phyloP scores from a whole-genome alignment of 148 eudicot genomes.

The Suaeda aralocaspica region DNA sequence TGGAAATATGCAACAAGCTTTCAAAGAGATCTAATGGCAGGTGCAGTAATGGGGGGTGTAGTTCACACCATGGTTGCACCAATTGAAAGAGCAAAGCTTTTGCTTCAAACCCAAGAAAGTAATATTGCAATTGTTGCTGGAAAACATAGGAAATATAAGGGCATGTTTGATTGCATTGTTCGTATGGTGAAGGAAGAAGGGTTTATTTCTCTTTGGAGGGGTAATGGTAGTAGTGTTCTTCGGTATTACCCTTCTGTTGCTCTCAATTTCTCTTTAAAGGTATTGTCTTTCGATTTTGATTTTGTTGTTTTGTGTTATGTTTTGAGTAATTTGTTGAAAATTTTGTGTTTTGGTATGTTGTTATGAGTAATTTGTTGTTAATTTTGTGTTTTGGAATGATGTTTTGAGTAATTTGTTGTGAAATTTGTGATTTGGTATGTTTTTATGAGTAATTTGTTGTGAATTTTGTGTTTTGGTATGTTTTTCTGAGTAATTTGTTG shows the following conservation, averaged over 20 bases:
- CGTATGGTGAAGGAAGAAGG: conserved; percentile 74
- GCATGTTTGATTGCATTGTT: conserved; percentile 75
- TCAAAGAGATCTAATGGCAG: conserved; percentile 83
- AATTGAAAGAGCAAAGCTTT: conserved; percentile 83
- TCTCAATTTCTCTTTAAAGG: conserved; percentile 97
- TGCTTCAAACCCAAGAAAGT: conserved; percentile 90
- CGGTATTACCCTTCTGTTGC: conserved; percentile 97
- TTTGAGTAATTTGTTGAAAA: neutral
- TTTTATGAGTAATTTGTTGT: neutral
- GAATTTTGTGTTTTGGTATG: neutral
- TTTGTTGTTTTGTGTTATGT: neutral
- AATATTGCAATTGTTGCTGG: conserved; percentile 64
- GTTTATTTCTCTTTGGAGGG: conserved; percentile 79
- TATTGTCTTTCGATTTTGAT: conserved; percentile 11
- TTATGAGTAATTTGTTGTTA: neutral
- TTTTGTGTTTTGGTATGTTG: neutral
- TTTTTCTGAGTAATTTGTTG: neutral
- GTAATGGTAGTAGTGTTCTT: conserved; percentile 87
- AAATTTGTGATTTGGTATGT: neutral
- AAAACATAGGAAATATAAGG: conserved; percentile 69
- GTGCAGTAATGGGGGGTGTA: conserved; percentile 82
- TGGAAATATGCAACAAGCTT: conserved; percentile 43
- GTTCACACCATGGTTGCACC: conserved; percentile 98
- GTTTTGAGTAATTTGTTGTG: neutral
- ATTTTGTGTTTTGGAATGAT: no score